Base-by-base conservation (phyloP, 1,284 basidiomycete species). In the Termitomyces sp. region DNA sequence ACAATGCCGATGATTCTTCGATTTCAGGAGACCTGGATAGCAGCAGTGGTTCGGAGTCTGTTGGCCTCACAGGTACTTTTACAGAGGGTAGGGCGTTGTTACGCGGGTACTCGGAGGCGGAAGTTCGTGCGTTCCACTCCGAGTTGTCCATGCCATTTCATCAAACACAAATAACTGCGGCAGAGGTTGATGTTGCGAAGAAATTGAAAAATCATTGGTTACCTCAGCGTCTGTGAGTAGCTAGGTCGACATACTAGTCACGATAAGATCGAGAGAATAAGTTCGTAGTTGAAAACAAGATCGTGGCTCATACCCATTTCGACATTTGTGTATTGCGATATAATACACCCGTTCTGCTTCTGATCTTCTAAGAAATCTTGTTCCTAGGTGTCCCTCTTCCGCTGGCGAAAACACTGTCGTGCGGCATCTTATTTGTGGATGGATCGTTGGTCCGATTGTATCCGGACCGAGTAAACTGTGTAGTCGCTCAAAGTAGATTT, bases 151-250 rank as follows among this genome's bases (percentile, higher is more conserved):
- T 40, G 9, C 24, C 41, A 34, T 21, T 12, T 36, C 49, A 12
- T 40, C 50, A 42, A 49, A 48, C 12, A 19, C 49, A 53, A 30
- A 17, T 75, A 13, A 67, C 69, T 12, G 64, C 64, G 24, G 76
- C 72, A 4, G 86, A 88, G 65, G 72, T 72, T 54, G 81, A 85
- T 63, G 83, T 88, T 8, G 84, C 74, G 10, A 77, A 67, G 57
- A 67, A 60, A 53, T 64, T 88, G 59, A 77, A 69, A 50, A 75
- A 73, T 36, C 84, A 88, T 63, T 88, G 86, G 86, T 68, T 73
- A 21, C 85, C 82, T 0, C 78, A 83, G 52, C 75, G 70, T 55
- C 67, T 80, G 52, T 83, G 39, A 50, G 8, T 7, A 26, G 2
- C 15, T 46, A 13, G 6, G 7, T 8, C 1, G 21, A 17, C 10